Evolutionary conservation across 2,329 filamentous ascomycete genomes (phyloP).

Genomic region (Phialophora macrospora): DNA sequence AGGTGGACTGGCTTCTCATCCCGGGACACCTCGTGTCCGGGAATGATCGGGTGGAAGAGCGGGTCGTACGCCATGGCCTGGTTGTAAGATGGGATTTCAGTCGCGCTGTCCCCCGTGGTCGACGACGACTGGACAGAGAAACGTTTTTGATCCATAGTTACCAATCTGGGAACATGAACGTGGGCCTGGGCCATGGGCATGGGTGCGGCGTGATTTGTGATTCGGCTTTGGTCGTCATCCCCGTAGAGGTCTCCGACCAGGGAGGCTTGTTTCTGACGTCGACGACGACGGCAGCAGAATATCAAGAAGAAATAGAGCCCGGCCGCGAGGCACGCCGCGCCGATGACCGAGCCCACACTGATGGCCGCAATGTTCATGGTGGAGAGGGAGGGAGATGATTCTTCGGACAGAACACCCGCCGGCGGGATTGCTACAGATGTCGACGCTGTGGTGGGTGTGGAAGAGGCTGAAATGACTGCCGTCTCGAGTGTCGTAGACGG

Average conservation of each 20-base stretch:
- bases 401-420: neutral
- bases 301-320: neutral
- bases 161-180: too few species aligned
- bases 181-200: neutral
- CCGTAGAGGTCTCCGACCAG: neutral
- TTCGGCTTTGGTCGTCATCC: neutral
- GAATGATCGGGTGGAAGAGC: too few species aligned
- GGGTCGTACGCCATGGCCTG: too few species aligned
- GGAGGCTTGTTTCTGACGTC: neutral
- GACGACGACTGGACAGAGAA: too few species aligned
- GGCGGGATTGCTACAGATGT: neutral
- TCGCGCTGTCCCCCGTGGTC: neutral
- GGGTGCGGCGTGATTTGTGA: neutral
- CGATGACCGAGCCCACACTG: neutral
- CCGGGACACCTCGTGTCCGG: too few species aligned
- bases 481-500: constrained; percentile 4
- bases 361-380: neutral
- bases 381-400: constrained; percentile 4
- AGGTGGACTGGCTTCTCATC: too few species aligned
- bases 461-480: neutral
- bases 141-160: too few species aligned
- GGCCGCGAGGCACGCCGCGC: neutral
- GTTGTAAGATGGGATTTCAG: neutral
- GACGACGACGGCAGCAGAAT: constrained; percentile 8
- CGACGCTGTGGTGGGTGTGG: neutral